Evolutionary conservation across 805 yeast genomes (phyloP), one percentile per base, ranked within the genome.

Genomic region (Wickerhamomyces hampshirensis): DNA sequence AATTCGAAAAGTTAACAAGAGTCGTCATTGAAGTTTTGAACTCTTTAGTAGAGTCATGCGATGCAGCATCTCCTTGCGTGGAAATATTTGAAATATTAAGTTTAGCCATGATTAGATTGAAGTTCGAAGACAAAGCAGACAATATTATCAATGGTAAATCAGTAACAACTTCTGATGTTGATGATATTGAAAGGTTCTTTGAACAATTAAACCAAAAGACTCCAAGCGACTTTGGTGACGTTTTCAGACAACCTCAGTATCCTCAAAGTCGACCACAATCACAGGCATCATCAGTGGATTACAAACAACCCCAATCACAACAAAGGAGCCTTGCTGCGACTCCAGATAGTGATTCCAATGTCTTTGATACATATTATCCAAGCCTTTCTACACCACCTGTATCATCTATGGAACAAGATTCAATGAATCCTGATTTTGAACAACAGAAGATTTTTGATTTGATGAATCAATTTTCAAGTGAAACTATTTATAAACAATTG

Each of bases 31-130:
- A 66, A 11, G 81, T 84, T 4, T 59, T 86, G 37, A 66, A 69
- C 16, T 74, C 82, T 23, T 62, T 86, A 50, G 63, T 69, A 18
- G 86, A 80, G 32, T 69, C 77, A 28, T 85, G 95, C 58, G 88
- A 81, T 42, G 91, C 95, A 1, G 94, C 95, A 0, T 60, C 61
- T 7, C 75, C 72, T 35, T 85, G 95, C 51, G 66, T 73, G 26
- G 84, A 80, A 42, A 79, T 84, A 21, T 81, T 82, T 52, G 84
- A 82, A 44, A 73, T 83, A 23, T 58, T 86, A 31, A 69, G 84
- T 0, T 79, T 83, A 6, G 95, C 85, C 0, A 80, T 86, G 11
- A 64, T 81, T 12, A 74, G 75, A 50, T 56, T 85, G 34, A 71
- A 69, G 43, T 80, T 58, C 37, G 56, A 50, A 23, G 42, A 39